These are phyloP conservation scores for Colletotrichum salicis DNA, from an alignment of 2,329 filamentous ascomycete genomes.

Conservation along the genomic window DNA sequence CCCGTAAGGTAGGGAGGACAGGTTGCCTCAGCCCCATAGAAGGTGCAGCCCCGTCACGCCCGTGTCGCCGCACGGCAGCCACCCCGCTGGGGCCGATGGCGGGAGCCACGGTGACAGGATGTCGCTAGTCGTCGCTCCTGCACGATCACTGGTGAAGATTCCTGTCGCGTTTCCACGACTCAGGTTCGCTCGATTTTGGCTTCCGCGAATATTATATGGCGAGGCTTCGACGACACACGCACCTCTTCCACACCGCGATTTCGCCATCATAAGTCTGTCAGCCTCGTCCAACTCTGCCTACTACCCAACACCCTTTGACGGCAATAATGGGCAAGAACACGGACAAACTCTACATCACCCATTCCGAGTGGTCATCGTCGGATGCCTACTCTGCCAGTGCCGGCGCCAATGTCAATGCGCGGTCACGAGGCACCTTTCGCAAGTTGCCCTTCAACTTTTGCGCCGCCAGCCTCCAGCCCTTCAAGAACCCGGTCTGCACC, in stretches of 20 bases:
- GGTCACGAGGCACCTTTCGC: constrained; percentile 77
- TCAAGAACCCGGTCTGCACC: constrained; percentile 94
- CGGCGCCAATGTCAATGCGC: constrained; percentile 69
- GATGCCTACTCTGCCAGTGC: constrained; percentile 88
- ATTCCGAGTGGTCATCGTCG: constrained; percentile 95
- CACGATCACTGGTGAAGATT: constrained; percentile 1
- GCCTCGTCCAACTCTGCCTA: neutral
- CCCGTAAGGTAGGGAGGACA: neutral
- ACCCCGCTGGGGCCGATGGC: neutral
- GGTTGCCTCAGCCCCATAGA: neutral
- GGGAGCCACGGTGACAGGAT: neutral
- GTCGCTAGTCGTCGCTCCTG: neutral
- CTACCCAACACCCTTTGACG: neutral
- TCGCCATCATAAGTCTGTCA: neutral
- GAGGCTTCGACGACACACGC: neutral
- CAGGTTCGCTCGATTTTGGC: neutral
- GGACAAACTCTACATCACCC: constrained; percentile 77
- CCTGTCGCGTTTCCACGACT: neutral
- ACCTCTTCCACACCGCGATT: neutral
- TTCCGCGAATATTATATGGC: neutral
- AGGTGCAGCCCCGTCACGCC: neutral
- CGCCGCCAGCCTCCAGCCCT: constrained; percentile 94
- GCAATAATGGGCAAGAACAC: constrained; percentile 58
- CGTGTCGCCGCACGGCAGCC: constrained; percentile 11
- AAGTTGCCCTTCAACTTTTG: constrained; percentile 98